Conservation (phyloP, 208 protist genomes). For the Acanthamoeba rhysodes region DNA sequence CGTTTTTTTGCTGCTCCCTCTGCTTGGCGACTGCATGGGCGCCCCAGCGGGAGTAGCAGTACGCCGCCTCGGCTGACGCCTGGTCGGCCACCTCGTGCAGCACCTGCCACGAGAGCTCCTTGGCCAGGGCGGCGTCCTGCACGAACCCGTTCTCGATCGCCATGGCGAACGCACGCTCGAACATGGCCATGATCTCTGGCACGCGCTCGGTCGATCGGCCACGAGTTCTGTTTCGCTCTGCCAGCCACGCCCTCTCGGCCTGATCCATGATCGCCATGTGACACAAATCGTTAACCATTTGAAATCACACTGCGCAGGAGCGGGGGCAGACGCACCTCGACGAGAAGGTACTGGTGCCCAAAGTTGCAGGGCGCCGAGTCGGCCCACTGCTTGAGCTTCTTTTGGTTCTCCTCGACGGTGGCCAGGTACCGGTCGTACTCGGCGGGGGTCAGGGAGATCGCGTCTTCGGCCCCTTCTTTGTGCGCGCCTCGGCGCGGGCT, state of each 20-base stretch:
- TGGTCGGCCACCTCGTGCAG: slow-evolving; percentile 8
- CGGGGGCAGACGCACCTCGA: neutral
- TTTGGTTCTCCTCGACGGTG: slow-evolving; percentile 39
- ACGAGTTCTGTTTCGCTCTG: too few relatives aligned
- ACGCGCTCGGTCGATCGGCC: too few relatives aligned
- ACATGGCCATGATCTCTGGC: neutral
- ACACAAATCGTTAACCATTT: too few relatives aligned
- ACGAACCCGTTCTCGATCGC: neutral
- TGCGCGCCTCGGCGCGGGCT: too few relatives aligned
- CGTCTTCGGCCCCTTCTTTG: too few relatives aligned
- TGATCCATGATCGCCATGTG: too few relatives aligned
- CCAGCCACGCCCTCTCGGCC: too few relatives aligned
- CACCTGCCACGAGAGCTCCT: slow-evolving; percentile 67
- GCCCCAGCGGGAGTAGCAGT: neutral
- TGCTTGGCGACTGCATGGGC: slow-evolving; percentile 12
- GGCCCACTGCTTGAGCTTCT: neutral
- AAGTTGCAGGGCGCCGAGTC: slow-evolving; percentile 53
- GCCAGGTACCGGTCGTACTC: neutral
- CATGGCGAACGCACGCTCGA: neutral
- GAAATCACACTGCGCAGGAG: too few relatives aligned
- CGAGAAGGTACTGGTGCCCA: neutral
- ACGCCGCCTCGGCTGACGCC: slow-evolving; percentile 11
- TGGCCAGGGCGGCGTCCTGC: slow-evolving; percentile 61
- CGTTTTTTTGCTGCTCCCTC: neutral
- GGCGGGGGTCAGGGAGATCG: neutral